Evolutionary conservation across 116 monocot species (phyloP), one percentile per base, ranked within the genome.

Genomic region (Cymodocea nodosa): DNA sequence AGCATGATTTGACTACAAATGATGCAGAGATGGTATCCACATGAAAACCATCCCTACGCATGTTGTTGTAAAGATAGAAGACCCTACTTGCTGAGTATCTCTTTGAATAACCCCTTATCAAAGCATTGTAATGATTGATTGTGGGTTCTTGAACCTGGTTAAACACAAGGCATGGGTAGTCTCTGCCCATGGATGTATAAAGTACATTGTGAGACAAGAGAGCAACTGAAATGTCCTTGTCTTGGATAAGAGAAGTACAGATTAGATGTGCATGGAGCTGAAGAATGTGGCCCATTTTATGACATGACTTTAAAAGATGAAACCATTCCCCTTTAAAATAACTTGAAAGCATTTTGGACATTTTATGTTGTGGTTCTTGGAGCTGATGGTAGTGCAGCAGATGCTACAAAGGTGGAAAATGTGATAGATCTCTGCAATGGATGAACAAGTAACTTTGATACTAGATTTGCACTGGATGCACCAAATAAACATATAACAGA

Each of bases 1-100:
- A 7, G 50, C 84, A 82, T 4, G 82, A 54, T 39, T 80, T 84
- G 68, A 91, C 71, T 52, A 81, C 75, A 54, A 91, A 87, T 15
- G 87, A 75, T 25, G 70, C 67, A 36, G 80, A 74, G 55, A 80
- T 79, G 1, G 80, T 56, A 51, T 87, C 78, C 1, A 71, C 70
- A 23, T 52, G 65, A 23, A 80, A 22, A 4, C 80, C 74, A 56
- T 65, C 19, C 8, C 62, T 40, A 4, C 73, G 75, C 84, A 82
- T 82, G 67, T 50, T 75, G 11, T 22, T 72, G 59, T 80, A 87
- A 56, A 86, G 78, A 59, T 6, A 62, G 18, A 87, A 68, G 34
- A 80, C 65, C 36, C 78, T 57, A 14, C 39, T 40, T 0, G 69
- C 69, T 34, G 11, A 7, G 68, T 69, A 19, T 68, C 66, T 62